phyloP scores from a whole-genome alignment of 352 stramenopile species.

The Phytophthora sojae region DNA sequence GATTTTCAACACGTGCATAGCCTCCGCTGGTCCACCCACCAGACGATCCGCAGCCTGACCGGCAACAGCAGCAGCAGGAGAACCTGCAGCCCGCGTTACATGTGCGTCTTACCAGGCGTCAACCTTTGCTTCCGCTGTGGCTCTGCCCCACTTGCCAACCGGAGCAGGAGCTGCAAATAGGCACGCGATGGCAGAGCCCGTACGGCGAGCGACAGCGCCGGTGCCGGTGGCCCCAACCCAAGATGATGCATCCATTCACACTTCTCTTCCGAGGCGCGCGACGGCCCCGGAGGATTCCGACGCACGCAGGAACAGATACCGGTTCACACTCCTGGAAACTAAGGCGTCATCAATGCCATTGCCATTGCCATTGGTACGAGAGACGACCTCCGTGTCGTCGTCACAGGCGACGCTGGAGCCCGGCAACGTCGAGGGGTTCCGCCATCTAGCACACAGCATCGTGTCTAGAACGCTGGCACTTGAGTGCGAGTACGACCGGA shows the following conservation, averaged over 20 bases:
- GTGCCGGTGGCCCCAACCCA: constrained; percentile 19
- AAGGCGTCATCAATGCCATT: constrained; percentile 11
- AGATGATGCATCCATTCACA: constrained; percentile 12
- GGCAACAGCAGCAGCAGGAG: constrained; percentile 9
- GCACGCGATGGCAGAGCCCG: constrained; percentile 32
- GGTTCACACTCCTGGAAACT: constrained; percentile 24
- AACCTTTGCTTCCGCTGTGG: background rate
- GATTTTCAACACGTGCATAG: constrained; percentile 6
- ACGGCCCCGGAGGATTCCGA: constrained; percentile 23
- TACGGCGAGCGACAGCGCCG: constrained; percentile 34
- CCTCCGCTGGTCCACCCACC: constrained; percentile 33
- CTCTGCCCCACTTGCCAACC: constrained; percentile 29
- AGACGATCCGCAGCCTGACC: constrained; percentile 36
- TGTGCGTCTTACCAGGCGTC: background rate
- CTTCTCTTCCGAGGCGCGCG: constrained; percentile 25
- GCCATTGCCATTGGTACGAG: constrained; percentile 7
- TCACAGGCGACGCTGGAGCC: constrained; percentile 33
- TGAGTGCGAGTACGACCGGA: constrained; percentile 51
- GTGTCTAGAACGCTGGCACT: constrained; percentile 54
- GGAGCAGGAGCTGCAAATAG: constrained; percentile 22
- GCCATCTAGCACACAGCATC: constrained; percentile 54
- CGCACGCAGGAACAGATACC: background rate
- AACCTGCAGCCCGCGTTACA: constrained; percentile 1
- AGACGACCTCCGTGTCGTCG: constrained; percentile 24
- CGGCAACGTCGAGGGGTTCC: constrained; percentile 46